Evolutionary conservation across 208 protist genomes (phyloP), one percentile per base, ranked within the genome.

Genomic region (Polymyxa betae): DNA sequence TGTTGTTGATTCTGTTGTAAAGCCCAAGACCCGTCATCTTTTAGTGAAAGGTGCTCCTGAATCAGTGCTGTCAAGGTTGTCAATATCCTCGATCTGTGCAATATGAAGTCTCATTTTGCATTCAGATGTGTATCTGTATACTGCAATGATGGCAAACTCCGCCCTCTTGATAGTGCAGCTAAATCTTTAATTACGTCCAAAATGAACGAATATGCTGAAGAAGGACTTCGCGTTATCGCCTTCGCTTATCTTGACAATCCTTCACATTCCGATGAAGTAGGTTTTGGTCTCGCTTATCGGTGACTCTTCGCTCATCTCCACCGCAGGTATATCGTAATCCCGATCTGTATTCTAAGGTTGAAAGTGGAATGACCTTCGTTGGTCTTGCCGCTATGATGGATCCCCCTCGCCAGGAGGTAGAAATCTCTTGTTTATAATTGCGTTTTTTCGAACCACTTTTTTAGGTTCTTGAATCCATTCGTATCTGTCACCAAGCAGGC

Each of bases 331-430:
- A 82, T 43, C 72, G 72, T 82, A 43, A 82, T 54, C 87, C 92
- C 20, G 32, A 78, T 38, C 38, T 91, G 38, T 94, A 95, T 90
- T 89, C 45, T 0, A 38, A 92, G 16, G 10, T 94, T 38, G 94
- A 95, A 92, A 82, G 44, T 44, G 66, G 82, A 20, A 60, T 95
- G 64, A 93, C 90, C n/a, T 94, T 94, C 68, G 46, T 94, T 35
- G 94, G 94, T 40, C 32, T 94, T 16, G 92, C 91, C 0, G 93
- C 97, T 41, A 98, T 99, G 94, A 93, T 97, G 5, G 97, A 99
- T 91, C 97, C 97, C 0, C 96, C 96, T 45, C 95, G 98, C 38
- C 77, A 92, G 46, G 97, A 98, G 91, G 49, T 60, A 29, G 5
- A 5, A 60, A 60, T 60, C 49, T 5, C 12, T 60, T 60, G 12